Percentiles rank a stretch among this genome's conserved stretches.
Conservation (phyloP, 257 asterid genomes). For the Ajuga chamaepitys region DNA sequence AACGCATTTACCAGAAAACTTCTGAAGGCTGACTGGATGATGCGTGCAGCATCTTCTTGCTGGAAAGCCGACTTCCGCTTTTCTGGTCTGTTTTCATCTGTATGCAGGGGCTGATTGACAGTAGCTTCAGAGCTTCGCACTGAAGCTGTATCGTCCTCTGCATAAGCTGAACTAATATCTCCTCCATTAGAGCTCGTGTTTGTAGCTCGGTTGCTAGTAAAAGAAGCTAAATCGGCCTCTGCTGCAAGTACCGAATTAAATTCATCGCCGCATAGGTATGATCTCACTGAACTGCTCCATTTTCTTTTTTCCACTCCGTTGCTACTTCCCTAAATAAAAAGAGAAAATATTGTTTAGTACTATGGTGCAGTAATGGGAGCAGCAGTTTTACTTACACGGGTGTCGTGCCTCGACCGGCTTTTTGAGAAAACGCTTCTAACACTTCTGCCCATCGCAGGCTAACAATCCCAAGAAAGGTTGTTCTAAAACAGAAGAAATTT, state of each 20-base stretch:
- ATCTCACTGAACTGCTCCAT: conserved; percentile 41
- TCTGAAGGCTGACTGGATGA: conserved; percentile 54
- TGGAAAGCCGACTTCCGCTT: conserved; percentile 32
- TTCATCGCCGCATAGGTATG: conserved; percentile 51
- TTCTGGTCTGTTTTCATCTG: conserved; percentile 2
- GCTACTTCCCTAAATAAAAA: conserved; percentile 10
- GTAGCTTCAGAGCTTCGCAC: conserved; percentile 42
- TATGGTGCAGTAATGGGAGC: no score
- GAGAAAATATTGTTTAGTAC: not conserved
- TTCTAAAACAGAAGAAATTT: not conserved
- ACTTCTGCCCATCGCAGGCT: conserved; percentile 31
- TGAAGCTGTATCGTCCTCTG: conserved; percentile 24
- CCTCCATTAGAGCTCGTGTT: not conserved
- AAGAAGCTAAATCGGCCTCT: conserved; percentile 25
- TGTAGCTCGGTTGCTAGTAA: conserved; percentile 18
- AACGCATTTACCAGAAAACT: conserved; percentile 29
- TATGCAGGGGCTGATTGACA: conserved; percentile 32
- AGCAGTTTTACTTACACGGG: conserved; percentile 24
- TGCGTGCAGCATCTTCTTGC: conserved; percentile 49
- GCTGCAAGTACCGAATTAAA: conserved; percentile 24
- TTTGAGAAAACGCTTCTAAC: conserved; percentile 43
- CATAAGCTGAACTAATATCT: conserved; percentile 11
- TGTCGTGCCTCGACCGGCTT: conserved; percentile 21
- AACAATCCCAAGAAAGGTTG: conserved; percentile 14
- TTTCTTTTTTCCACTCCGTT: conserved; percentile 30